A percentile compares a stretch with the other conserved stretches of the same genome.
These are phyloP conservation scores for Hygrophila difformis DNA, from an alignment of 257 asterid species.

Conservation along the genomic window DNA sequence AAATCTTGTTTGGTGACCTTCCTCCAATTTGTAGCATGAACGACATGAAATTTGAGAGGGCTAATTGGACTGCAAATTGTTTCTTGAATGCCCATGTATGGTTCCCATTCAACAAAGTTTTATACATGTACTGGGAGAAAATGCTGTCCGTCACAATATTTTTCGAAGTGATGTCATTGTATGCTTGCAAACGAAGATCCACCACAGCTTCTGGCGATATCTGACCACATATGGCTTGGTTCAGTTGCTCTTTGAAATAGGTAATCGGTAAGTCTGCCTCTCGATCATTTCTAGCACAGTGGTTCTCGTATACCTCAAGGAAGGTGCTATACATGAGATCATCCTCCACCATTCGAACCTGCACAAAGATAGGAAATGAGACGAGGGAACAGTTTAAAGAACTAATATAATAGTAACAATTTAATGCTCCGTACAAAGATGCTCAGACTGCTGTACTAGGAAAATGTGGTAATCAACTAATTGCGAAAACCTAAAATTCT, in stretches of 20 bases:
- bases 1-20: conserved; percentile 92
- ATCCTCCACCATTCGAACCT: conserved; percentile 97
- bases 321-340: conserved; percentile 96
- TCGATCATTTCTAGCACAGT: conserved; percentile 89
- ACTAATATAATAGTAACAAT: no score
- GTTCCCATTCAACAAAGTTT: conserved; percentile 79
- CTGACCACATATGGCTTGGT: conserved; percentile 95
- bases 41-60: conserved; percentile 92
- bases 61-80: conserved; percentile 92
- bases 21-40: conserved; percentile 98
- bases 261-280: conserved; percentile 93
- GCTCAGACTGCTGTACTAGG: no score
- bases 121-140: conserved; percentile 96
- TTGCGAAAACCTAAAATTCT: no score
- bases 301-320: conserved; percentile 96
- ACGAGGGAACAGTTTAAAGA: no score
- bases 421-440: no score
- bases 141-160: conserved; percentile 78
- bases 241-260: conserved; percentile 85
- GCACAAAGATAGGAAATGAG: conserved; percentile 9
- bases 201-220: conserved; percentile 92
- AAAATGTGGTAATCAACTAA: no score
- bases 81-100: conserved; percentile 97
- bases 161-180: conserved; percentile 76
- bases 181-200: conserved; percentile 94